Base-by-base conservation (phyloP, 2,329 filamentous ascomycete genomes). In the Aspergillus pseudoviridinutans region DNA sequence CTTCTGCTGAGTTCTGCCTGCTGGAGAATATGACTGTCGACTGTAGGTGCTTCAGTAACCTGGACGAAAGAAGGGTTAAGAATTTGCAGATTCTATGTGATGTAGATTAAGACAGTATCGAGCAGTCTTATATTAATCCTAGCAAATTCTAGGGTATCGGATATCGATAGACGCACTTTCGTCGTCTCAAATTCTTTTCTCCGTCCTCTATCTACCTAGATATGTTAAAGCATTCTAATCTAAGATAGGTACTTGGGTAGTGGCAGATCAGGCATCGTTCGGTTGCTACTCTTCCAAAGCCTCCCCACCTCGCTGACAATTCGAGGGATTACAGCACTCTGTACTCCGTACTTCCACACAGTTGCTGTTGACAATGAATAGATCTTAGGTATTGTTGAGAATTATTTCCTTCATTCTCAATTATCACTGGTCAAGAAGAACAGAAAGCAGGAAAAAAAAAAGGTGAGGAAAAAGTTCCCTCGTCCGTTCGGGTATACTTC, bases 241-340 rank as follows among this genome's bases (percentile, higher is more conserved):
- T 46, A 24, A 20, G 10, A 46, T 22, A 20, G 4, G 7, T 27
- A 44, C 22, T 29, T 47, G 38, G 38, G 55, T 62, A 62, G 60
- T 51, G 58, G 60, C 60, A 60, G 60, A 62, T 62, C 60, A 62
- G 60, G 60, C 60, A 62, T 58, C 54, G 52, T 54, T 24, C 55
- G 49, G 54, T 53, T 55, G 56, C 60, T 58, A 61, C 14, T 46
- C n/a, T 20, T 24, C 53, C 52, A 44, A 20, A 27, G 38, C 54
- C 44, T 58, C 52, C 54, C 60, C 58, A 60, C 60, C 52, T 38
- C 14, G 32, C 32, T 38, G 32, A 38, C 5, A 38, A 38, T 17
- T 38, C 14, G 14, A 38, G 32, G 14, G 32, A 38, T 17, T 38
- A 38, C 32, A n/a, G 32, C 14, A 38, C 32, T 17, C 32, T 38